phyloP scores from a whole-genome alignment of 805 yeast genomes.

The Wickerhamomyces silvicola region DNA sequence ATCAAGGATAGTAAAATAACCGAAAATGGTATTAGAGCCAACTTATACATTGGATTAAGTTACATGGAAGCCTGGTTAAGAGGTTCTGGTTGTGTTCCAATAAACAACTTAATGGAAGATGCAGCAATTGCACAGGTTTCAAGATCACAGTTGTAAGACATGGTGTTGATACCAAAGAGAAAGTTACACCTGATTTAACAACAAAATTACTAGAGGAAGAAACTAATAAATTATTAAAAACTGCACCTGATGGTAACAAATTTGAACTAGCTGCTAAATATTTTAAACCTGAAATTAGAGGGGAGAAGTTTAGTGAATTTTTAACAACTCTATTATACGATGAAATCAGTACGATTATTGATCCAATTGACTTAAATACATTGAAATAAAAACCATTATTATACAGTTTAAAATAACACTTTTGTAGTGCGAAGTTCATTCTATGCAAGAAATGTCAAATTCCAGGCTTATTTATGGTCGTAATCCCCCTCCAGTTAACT shows the following conservation, averaged over 20 bases:
- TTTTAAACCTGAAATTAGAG: slow-evolving; percentile 65
- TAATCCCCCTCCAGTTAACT: too few relatives aligned
- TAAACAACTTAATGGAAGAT: slow-evolving; percentile 82
- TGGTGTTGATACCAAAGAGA: slow-evolving; percentile 55
- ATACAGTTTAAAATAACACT: too few relatives aligned
- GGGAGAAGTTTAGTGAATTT: slow-evolving; percentile 67
- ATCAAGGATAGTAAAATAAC: slow-evolving; percentile 61
- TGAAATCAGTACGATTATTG: slow-evolving; percentile 35
- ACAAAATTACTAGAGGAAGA: slow-evolving; percentile 53
- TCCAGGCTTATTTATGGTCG: too few relatives aligned
- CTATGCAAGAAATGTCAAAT: too few relatives aligned
- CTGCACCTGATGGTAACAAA: slow-evolving; percentile 45
- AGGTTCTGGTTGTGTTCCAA: slow-evolving; percentile 81
- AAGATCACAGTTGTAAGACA: slow-evolving; percentile 70
- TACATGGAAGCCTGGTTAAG: slow-evolving; percentile 86
- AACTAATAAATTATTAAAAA: slow-evolving; percentile 46
- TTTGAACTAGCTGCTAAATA: slow-evolving; percentile 62
- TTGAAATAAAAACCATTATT: too few relatives aligned
- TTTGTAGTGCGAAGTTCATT: too few relatives aligned
- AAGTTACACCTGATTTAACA: slow-evolving; percentile 55
- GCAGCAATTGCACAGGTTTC: slow-evolving; percentile 89
- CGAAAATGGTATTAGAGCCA: slow-evolving; percentile 61
- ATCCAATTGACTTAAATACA: slow-evolving; percentile 21
- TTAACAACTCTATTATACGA: slow-evolving; percentile 71
- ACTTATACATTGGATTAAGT: slow-evolving; percentile 67